phyloP scores from a whole-genome alignment of 2,329 filamentous ascomycete genomes.

The Calonectria pseudoreteaudii region DNA sequence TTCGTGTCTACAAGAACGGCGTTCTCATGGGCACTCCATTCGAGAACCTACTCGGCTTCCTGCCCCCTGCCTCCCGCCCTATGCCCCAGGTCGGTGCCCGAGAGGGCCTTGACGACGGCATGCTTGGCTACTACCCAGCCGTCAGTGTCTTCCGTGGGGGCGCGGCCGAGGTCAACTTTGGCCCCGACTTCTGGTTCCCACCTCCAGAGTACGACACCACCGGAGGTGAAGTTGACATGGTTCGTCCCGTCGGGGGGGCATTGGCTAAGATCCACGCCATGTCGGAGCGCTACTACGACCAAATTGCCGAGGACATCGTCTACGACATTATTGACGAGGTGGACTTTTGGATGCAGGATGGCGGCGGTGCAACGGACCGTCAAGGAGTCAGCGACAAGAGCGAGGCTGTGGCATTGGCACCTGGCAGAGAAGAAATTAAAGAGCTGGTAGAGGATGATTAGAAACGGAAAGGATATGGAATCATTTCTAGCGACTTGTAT shows the following conservation, averaged over 20 bases:
- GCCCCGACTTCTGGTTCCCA: constrained; percentile 91
- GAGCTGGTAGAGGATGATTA: constrained; percentile 74
- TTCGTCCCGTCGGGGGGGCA: constrained; percentile 36
- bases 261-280: constrained; percentile 67
- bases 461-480: not conserved
- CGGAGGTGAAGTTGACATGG: constrained; percentile 62
- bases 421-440: constrained; percentile 70
- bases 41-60: constrained; percentile 86
- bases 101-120: constrained; percentile 91
- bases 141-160: constrained; percentile 93
- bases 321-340: constrained; percentile 96
- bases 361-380: constrained; percentile 61
- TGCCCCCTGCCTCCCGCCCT: constrained; percentile 87
- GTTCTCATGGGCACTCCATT: constrained; percentile 88
- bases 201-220: constrained; percentile 69
- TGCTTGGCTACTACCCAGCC: constrained; percentile 95
- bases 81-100: constrained; percentile 79
- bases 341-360: constrained; percentile 85
- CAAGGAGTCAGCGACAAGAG: constrained; percentile 59
- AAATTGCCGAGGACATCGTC: constrained; percentile 93
- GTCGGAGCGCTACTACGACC: constrained; percentile 86
- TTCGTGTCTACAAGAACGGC: constrained; percentile 95
- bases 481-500: constrained; percentile 13
- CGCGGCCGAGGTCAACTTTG: constrained; percentile 93
- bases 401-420: constrained; percentile 56